These are phyloP conservation scores for Mucor racemosus DNA, from an alignment of 371 early-diverging fungal species.

Conservation along the genomic window DNA sequence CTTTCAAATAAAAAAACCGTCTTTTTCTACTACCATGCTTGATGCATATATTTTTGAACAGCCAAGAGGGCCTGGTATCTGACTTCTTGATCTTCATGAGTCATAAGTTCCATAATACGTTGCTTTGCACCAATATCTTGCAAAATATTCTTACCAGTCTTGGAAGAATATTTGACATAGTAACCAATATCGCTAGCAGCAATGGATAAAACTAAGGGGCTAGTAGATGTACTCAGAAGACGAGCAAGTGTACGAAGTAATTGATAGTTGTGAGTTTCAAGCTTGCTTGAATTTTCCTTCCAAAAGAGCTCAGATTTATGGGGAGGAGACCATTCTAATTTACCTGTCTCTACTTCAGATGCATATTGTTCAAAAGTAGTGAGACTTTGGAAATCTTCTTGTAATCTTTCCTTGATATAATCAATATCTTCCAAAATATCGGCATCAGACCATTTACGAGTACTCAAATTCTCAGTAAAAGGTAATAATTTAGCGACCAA, in stretches of 20 bases:
- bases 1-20: neutral
- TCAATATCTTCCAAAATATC: slow-evolving; percentile 87
- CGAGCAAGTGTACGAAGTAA: slow-evolving; percentile 62
- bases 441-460: slow-evolving; percentile 89
- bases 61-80: slow-evolving; percentile 90
- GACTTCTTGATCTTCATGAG: slow-evolving; percentile 82
- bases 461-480: slow-evolving; percentile 79
- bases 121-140: slow-evolving; percentile 93
- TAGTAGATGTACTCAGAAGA: slow-evolving; percentile 68
- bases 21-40: slow-evolving; percentile 26
- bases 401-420: slow-evolving; percentile 74
- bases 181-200: slow-evolving; percentile 94
- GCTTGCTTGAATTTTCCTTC: slow-evolving; percentile 81
- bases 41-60: slow-evolving; percentile 76
- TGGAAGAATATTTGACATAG: slow-evolving; percentile 84
- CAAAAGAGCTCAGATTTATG: slow-evolving; percentile 93
- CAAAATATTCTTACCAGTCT: slow-evolving; percentile 79
- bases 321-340: slow-evolving; percentile 92
- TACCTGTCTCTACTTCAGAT: slow-evolving; percentile 85
- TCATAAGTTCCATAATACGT: slow-evolving; percentile 94
- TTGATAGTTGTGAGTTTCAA: slow-evolving; percentile 66
- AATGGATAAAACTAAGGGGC: slow-evolving; percentile 77
- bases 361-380: slow-evolving; percentile 94
- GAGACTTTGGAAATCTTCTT: slow-evolving; percentile 75
- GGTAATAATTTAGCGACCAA: slow-evolving; percentile 82